Conservation (phyloP, 768 basidiomycete species). For the Mycena latifolia region DNA sequence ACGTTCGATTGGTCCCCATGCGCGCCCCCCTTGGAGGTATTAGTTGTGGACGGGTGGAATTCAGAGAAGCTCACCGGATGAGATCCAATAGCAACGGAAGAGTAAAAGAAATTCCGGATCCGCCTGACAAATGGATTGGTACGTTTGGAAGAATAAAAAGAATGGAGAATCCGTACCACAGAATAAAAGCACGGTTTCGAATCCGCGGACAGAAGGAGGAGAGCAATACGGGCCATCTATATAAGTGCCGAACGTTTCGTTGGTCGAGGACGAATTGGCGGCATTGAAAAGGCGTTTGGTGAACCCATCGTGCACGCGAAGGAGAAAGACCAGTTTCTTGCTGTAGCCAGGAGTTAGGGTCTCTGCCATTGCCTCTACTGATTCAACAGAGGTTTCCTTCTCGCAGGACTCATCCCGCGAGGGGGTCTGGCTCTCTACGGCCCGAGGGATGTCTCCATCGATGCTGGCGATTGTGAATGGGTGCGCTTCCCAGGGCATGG, state of each 20-base stretch:
- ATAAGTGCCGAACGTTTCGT: slow-evolving; percentile 51
- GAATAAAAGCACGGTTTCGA: slow-evolving; percentile 59
- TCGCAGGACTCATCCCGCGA: slow-evolving; percentile 18
- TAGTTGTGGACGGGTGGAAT: background rate
- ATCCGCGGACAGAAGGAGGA: slow-evolving; percentile 50
- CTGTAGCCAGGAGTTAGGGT: slow-evolving; percentile 27
- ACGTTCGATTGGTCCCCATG: slow-evolving; percentile 40
- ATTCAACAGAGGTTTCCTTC: slow-evolving; percentile 12
- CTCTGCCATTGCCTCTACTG: background rate
- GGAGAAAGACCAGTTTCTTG: slow-evolving; percentile 64
- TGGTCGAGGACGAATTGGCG: slow-evolving; percentile 35
- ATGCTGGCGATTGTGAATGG: slow-evolving; percentile 63
- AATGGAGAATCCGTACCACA: slow-evolving; percentile 48
- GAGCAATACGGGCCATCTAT: slow-evolving; percentile 69
- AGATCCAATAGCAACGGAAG: slow-evolving; percentile 54
- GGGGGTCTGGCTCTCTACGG: background rate
- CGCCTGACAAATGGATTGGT: slow-evolving; percentile 47
- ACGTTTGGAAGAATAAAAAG: background rate
- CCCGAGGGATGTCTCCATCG: slow-evolving; percentile 39
- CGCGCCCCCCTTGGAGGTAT: slow-evolving; percentile 14
- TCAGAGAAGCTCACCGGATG: slow-evolving; percentile 46
- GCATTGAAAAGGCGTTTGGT: slow-evolving; percentile 56
- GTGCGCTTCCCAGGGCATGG: slow-evolving; percentile 59
- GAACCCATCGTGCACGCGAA: slow-evolving; percentile 66
- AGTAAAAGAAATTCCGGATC: slow-evolving; percentile 59